Conservation (phyloP, 2,329 filamentous ascomycete species). For the Alternaria brassicicola region DNA sequence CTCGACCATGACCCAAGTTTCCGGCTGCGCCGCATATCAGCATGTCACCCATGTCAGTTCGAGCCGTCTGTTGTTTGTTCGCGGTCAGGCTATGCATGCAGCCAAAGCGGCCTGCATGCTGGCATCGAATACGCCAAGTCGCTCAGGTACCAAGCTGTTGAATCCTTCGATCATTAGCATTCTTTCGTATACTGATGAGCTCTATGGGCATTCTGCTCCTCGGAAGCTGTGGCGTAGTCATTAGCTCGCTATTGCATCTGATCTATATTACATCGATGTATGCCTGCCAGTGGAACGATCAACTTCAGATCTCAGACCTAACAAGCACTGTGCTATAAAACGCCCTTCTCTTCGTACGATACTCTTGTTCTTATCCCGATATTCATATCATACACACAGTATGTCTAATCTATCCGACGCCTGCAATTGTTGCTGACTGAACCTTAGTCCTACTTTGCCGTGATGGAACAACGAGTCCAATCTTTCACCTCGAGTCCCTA, state of each 20-base stretch:
- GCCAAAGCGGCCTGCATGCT: constrained; percentile 16
- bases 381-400: background rate
- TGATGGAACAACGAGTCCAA: constrained; percentile 17
- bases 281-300: constrained; percentile 1
- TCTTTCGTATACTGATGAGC: constrained; percentile 14
- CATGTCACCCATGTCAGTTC: constrained; percentile 22
- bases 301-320: background rate
- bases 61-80: constrained; percentile 25
- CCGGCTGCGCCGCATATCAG: constrained; percentile 21
- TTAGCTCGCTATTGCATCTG: constrained; percentile 6
- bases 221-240: constrained; percentile 3
- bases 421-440: background rate
- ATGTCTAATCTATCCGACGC: background rate
- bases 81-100: constrained; percentile 17
- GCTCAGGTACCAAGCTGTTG: constrained; percentile 25
- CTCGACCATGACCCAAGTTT: constrained; percentile 3
- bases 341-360: background rate
- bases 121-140: constrained; percentile 16
- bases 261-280: constrained; percentile 16
- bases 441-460: constrained; percentile 1
- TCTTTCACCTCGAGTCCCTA: constrained; percentile 17
- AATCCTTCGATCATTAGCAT: constrained; percentile 19
- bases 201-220: background rate
- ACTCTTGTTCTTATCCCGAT: too few species aligned
- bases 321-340: background rate